Evolutionary conservation across 345 rosid species (phyloP), one percentile per base, ranked within the genome.

Genomic region (Dipteronia sinensis): DNA sequence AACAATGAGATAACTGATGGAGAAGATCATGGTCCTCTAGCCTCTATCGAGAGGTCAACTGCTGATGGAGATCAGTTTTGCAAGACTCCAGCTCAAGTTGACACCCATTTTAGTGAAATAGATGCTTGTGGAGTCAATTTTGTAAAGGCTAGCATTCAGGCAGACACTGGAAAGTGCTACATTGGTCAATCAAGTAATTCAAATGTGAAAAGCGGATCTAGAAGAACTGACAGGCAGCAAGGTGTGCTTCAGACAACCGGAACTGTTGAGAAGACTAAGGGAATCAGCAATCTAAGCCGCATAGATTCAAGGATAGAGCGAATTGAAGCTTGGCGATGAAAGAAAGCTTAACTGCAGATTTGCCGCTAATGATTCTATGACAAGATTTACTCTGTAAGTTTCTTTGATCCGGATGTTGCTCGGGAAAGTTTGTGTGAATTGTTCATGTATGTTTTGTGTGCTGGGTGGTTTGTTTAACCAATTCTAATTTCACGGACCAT

Each of bases 251-350:
- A 65, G 22, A 69, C 79, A 49, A 47, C 81, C 3, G 75, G 78
- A 56, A 73, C 86, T 44, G 74, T 72, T 74, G 84, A 85, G 25
- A 85, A 78, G 83, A 76, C 84, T 5, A 84, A 77, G 62, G 91
- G 82, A 61, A 81, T 90, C 64, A 77, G 88, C 78, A 87, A 85
- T 80, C 78, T 90, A 80, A 88, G 95, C 87, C 77, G 87, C 56
- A 78, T 91, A 71, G 89, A 88, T 77, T 85, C 91, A 1, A 88
- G 93, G 86, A 84, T 65, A 15, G 96, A 90, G 80, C 90, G 91
- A 67, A 87, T 86, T 23, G 92, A 87, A 86, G 86, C 92, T 58
- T 89, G 91, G 94, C 73, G 91, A 70, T 92, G 85, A 86, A 81
- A 73, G 67, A 77, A 16, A 20, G 68, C 20, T 27, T 17, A 65